phyloP scores from a whole-genome alignment of 1,284 basidiomycete species.

The Cryptococcus floricola region DNA sequence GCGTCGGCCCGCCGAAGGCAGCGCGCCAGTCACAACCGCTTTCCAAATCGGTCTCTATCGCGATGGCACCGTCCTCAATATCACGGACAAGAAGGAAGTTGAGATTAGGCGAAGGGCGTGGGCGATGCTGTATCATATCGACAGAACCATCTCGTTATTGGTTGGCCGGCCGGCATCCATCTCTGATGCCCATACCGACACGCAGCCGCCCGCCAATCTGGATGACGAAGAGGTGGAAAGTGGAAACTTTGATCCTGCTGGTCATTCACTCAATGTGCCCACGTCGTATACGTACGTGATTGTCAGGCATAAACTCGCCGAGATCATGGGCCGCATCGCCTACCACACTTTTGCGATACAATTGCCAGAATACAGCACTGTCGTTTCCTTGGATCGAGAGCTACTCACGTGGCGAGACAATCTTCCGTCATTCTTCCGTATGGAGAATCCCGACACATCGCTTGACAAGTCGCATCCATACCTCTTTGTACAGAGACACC shows the following conservation, averaged over 20 bases:
- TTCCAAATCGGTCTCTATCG: conserved; percentile 51
- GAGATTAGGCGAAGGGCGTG: conserved; percentile 50
- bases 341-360: conserved; percentile 52
- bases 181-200: conserved; percentile 50
- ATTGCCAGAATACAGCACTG: conserved; percentile 49
- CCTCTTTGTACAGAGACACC: conserved; percentile 48
- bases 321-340: conserved; percentile 51
- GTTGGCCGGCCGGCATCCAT: conserved; percentile 50
- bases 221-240: conserved; percentile 50
- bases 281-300: conserved; percentile 50
- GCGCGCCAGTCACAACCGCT: conserved; percentile 49
- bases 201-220: conserved; percentile 48
- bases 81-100: conserved; percentile 49
- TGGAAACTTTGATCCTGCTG: conserved; percentile 47
- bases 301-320: conserved; percentile 47
- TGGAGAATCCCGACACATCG: conserved; percentile 43
- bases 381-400: conserved; percentile 50
- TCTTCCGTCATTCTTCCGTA: conserved; percentile 45
- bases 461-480: conserved; percentile 44
- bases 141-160: conserved; percentile 49
- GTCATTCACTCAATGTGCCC: conserved; percentile 47
- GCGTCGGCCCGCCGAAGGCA: conserved; percentile 50
- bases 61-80: conserved; percentile 49
- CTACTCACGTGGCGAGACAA: conserved; percentile 47
- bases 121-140: conserved; percentile 50